Base-by-base conservation (phyloP, 176 grass and related monocot species). In the Areca catechu region DNA sequence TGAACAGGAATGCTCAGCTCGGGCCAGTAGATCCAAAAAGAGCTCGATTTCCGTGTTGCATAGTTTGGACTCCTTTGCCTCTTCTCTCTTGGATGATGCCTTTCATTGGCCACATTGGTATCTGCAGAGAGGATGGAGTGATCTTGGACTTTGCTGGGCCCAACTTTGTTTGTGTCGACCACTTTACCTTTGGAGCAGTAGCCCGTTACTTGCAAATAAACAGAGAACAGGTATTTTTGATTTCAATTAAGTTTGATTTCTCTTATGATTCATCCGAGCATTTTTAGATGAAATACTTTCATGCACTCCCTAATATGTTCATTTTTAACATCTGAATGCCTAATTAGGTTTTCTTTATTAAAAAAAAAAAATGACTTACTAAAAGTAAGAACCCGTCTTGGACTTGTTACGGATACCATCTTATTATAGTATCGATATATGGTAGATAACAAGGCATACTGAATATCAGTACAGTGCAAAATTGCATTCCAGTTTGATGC, bases 11-110 rank as follows among this genome's bases (percentile, higher is more conserved):
- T 59, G 69, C 15, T 54, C 61, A 82, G 5, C 73, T 69, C 34
- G 66, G 57, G 28, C 71, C 66, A 70, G 82, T 91, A 1, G 93
- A 91, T 71, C 80, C 80, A 56, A 82, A 74, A 76, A 87, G 78
- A 79, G 83, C 86, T 71, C 80, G 80, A 9, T 91, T 97, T 73
- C 92, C 92, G 20, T 80, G 75, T 56, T 97, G 86, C 56, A 67
- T 97, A 50, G 92, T 97, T 53, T 97, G 86, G 92, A 97, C 92
- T 19, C 86, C 92, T 15, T 72, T 97, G 72, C 92, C 92, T 22
- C 69, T 97, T 30, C 88, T 97, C 72, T 80, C 92, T 53, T 97
- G 92, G 92, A 17, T 97, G 62, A 61, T 97, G 15, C 92, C 92
- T 2, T 97, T 97, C 74, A 77, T 97, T 2, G 92, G 92, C 1